phyloP scores from a whole-genome alignment of 768 basidiomycete species.

The Cantharellus anzutake region DNA sequence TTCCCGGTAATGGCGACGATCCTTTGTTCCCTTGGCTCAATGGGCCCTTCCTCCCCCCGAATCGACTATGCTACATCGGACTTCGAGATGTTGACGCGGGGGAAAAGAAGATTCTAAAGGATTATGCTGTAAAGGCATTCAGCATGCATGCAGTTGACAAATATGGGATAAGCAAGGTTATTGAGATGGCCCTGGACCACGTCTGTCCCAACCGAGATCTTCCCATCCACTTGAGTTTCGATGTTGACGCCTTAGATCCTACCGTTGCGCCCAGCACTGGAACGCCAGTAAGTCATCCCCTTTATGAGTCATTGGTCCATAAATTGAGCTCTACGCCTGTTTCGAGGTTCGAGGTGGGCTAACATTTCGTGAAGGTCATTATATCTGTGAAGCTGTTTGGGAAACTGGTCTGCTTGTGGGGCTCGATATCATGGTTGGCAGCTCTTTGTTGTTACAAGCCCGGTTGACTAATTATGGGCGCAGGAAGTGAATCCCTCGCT shows the following conservation, averaged over 20 bases:
- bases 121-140: constrained; percentile 76
- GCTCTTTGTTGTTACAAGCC: neutral
- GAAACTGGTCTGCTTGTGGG: constrained; percentile 88
- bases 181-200: constrained; percentile 90
- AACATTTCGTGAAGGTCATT: constrained; percentile 96
- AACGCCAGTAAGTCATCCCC: constrained; percentile 42
- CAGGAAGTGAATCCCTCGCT: constrained; percentile 97
- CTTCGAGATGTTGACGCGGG: constrained; percentile 81
- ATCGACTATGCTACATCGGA: constrained; percentile 88
- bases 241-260: constrained; percentile 90
- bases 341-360: constrained; percentile 75
- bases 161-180: constrained; percentile 83
- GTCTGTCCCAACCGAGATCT: constrained; percentile 68
- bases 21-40: constrained; percentile 11
- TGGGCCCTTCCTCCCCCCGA: constrained; percentile 41
- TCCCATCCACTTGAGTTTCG: constrained; percentile 92
- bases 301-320: neutral
- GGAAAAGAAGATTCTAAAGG: constrained; percentile 71
- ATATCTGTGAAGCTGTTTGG: constrained; percentile 80
- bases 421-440: constrained; percentile 76
- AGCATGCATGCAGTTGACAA: constrained; percentile 76
- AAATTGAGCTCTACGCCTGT: neutral
- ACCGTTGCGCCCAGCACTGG: constrained; percentile 91
- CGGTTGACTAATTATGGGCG: neutral
- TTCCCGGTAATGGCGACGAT: constrained; percentile 14